Evolutionary conservation across 495 filamentous ascomycete species (phyloP), one percentile per base, ranked within the genome.

Genomic region (Penicillium robsamsonii): DNA sequence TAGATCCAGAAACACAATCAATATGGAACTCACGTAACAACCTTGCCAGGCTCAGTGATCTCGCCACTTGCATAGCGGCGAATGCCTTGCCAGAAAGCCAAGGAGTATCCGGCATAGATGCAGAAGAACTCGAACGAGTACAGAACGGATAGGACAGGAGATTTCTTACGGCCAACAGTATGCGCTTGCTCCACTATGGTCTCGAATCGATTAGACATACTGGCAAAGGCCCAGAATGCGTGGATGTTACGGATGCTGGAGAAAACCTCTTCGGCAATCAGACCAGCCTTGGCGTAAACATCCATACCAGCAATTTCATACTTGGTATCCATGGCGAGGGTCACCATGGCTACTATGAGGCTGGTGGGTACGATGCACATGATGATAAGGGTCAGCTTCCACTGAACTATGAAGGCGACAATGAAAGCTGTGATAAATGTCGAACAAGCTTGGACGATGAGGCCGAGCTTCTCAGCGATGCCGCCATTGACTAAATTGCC

Each of bases 21-120:
- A 40, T 4, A n/a, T n/a, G 12, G 17, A 40, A 40, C 12, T 40
- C 37, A 70, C 52, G 46, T 43, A 46, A 59, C 77, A 59, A 91
- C 87, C 9, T 77, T 84, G 41, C 88, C 88, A 68, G 87, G 85
- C 61, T 94, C 90, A 12, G 91, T 74, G 46, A 93, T 90, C 24
- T 79, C 70, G 46, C 90, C 91, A 46, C 84, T 66, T 3, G 79
- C 74, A 86, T 94, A 91, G 61, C 93, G 89, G 17, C 41, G 17
- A 30, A 59, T 57, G 15, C 64, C 67, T 33, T 66, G 59, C 65
- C 65, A 68, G 41, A 66, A 68, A 6, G 53, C 53, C 6, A 70
- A 37, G 20, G 55, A 64, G 27, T 54, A 55, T 4, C 56, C 63
- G 3, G 55, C 17, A 50, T 60, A 64, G 11, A 59, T 41, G 31